A percentile compares a stretch with the other conserved stretches of the same genome.
phyloP scores from a whole-genome alignment of 257 asterid species.

The Ehretia macrophylla region DNA sequence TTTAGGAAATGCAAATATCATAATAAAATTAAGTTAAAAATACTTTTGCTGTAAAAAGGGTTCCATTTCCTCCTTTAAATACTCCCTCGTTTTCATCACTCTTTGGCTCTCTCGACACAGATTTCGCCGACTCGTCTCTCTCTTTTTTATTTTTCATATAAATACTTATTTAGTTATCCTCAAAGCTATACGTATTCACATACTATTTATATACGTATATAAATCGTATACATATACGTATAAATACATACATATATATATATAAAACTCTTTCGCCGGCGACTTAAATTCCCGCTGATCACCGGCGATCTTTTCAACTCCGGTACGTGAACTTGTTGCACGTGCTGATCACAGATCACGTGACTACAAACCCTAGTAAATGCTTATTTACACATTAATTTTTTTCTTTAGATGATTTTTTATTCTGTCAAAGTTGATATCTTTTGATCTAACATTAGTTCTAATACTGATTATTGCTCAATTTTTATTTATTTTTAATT shows the following conservation, averaged over 20 bases:
- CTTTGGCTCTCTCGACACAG: constrained; percentile 9
- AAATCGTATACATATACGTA: no score
- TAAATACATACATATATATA: no score
- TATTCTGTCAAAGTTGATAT: neutral
- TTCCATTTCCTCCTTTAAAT: constrained; percentile 12
- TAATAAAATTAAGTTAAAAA: no score
- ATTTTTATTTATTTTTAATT: neutral
- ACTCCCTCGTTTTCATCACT: constrained; percentile 5
- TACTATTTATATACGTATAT: no score
- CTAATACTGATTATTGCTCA: neutral
- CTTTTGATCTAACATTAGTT: neutral
- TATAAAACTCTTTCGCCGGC: constrained; percentile 8
- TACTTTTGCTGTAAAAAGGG: constrained; percentile 18
- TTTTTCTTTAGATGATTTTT: constrained; percentile 4
- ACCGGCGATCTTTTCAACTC: constrained; percentile 27
- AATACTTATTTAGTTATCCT: neutral
- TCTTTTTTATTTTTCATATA: neutral
- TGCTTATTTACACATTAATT: neutral
- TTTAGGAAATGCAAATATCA: no score
- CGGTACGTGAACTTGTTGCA: constrained; percentile 23
- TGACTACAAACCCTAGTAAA: constrained; percentile 26
- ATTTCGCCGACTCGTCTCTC: constrained; percentile 26
- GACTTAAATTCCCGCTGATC: constrained; percentile 10
- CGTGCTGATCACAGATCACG: constrained; percentile 38
- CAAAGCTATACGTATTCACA: no score